Percentiles rank a stretch among this genome's conserved stretches.
Evolutionary conservation across 805 yeast species (phyloP).

Genomic region (Candida easanensis): DNA sequence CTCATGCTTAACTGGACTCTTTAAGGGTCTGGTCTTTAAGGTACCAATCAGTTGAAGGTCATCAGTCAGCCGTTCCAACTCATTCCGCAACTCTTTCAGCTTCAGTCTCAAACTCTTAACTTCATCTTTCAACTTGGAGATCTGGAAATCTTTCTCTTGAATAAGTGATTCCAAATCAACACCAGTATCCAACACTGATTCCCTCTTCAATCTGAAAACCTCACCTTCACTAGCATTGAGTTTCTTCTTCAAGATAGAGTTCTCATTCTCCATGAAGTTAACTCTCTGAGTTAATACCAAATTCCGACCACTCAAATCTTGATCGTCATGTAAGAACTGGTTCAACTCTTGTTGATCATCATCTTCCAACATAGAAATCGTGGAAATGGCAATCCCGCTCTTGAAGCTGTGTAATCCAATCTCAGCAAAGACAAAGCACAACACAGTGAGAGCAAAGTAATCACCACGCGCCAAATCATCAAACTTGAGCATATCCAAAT

Average conservation of each 20-base stretch:
- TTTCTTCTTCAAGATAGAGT: slow-evolving; percentile 10
- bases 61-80: slow-evolving; percentile 10
- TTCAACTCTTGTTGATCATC: slow-evolving; percentile 15
- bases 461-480: slow-evolving; percentile 11
- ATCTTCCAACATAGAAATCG: slow-evolving; percentile 13
- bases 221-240: neutral
- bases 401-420: slow-evolving; percentile 19
- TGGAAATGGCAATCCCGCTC: slow-evolving; percentile 13
- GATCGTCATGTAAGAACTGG: slow-evolving; percentile 21
- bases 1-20: neutral
- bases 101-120: neutral
- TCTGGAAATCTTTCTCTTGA: neutral
- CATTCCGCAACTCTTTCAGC: slow-evolving; percentile 2
- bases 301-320: slow-evolving; percentile 19
- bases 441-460: slow-evolving; percentile 8
- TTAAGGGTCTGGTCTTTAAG: neutral
- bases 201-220: neutral
- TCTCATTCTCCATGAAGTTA: slow-evolving; percentile 16
- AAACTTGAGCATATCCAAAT: slow-evolving; percentile 8
- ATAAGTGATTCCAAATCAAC: neutral
- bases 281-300: slow-evolving; percentile 19
- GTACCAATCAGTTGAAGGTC: slow-evolving; percentile 4
- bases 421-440: slow-evolving; percentile 20
- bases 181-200: neutral
- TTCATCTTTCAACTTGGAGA: neutral